A percentile compares a stretch with the other conserved stretches of the same genome.
phyloP scores from a whole-genome alignment of 1,284 basidiomycete genomes.

The Porogramme epimiltina region DNA sequence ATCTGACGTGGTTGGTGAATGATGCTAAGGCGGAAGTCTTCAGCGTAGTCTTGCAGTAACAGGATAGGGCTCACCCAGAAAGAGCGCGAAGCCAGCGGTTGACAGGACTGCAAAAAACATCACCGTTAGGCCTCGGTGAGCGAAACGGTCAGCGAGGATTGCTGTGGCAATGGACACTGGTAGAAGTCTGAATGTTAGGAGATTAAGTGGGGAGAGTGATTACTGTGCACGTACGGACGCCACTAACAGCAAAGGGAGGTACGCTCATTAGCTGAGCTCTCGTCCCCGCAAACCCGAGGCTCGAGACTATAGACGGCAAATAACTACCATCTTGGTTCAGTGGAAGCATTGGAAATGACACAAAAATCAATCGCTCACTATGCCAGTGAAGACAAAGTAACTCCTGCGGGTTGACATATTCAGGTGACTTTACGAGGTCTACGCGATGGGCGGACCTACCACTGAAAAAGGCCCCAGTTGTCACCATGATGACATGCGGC shows the following conservation, averaged over 20 bases:
- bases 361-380: background rate
- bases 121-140: slow-evolving; percentile 41
- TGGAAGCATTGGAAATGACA: background rate
- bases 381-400: background rate
- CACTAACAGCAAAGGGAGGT: slow-evolving; percentile 21
- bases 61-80: slow-evolving; percentile 53
- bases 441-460: slow-evolving; percentile 12
- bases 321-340: background rate
- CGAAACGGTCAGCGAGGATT: slow-evolving; percentile 12
- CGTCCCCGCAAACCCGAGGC: slow-evolving; percentile 26
- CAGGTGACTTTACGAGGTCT: background rate
- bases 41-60: slow-evolving; percentile 35
- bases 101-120: slow-evolving; percentile 44
- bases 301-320: slow-evolving; percentile 32
- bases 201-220: no score
- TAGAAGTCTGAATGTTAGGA: no score
- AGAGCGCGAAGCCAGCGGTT: slow-evolving; percentile 55
- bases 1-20: slow-evolving; percentile 30
- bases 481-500: slow-evolving; percentile 17
- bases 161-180: slow-evolving; percentile 18
- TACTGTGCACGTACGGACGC: slow-evolving; percentile 3
- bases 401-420: background rate
- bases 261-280: slow-evolving; percentile 33
- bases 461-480: slow-evolving; percentile 27
- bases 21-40: background rate